phyloP scores from a whole-genome alignment of 1,139 yeast species.

The Kurtzmaniella quercitrusa region DNA sequence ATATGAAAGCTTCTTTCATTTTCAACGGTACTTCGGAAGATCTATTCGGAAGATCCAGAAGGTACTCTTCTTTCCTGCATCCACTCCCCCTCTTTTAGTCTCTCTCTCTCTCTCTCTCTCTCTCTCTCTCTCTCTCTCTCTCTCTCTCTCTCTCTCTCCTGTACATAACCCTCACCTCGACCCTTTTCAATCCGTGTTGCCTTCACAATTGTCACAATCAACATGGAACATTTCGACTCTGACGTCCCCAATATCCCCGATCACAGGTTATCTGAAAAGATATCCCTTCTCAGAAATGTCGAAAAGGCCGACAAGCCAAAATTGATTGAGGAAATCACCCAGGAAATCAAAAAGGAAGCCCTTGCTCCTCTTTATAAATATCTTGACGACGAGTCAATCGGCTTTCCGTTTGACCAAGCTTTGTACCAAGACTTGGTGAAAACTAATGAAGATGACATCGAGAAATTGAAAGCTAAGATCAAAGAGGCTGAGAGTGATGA shows the following conservation, averaged over 20 bases:
- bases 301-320: slow-evolving; percentile 20
- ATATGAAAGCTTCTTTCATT: no score
- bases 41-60: no score
- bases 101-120: no score
- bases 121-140: no score
- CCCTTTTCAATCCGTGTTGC: slow-evolving; percentile 1
- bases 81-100: no score
- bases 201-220: slow-evolving; percentile 5
- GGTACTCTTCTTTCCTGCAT: no score
- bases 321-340: slow-evolving; percentile 44
- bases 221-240: slow-evolving; percentile 36
- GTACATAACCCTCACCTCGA: neutral
- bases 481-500: slow-evolving; percentile 79
- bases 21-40: neutral
- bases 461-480: slow-evolving; percentile 57
- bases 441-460: slow-evolving; percentile 53
- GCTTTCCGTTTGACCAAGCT: slow-evolving; percentile 53
- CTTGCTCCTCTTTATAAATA: slow-evolving; percentile 85
- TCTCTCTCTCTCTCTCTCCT: neutral
- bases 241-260: slow-evolving; percentile 71
- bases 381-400: slow-evolving; percentile 43
- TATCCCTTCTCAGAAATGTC: slow-evolving; percentile 52
- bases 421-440: slow-evolving; percentile 48
- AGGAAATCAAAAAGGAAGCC: slow-evolving; percentile 52
- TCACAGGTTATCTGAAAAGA: slow-evolving; percentile 70